Evolutionary conservation across 2,329 filamentous ascomycete species (phyloP).

Genomic region (Daldinia eschscholtzii): DNA sequence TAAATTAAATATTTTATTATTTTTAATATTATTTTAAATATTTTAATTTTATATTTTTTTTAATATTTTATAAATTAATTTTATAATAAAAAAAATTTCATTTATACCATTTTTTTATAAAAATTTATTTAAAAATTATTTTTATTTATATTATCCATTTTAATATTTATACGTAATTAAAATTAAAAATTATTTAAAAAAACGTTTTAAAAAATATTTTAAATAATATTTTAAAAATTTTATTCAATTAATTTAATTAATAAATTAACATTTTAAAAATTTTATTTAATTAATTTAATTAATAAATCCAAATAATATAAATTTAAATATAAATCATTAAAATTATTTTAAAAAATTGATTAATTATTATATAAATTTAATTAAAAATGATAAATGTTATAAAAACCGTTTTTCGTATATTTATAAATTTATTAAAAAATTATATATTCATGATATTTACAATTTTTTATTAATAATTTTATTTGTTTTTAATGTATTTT

Average conservation of each 20-base stretch:
- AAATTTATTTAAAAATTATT: neutral
- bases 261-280: no score
- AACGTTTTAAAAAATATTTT: no score
- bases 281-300: constrained; percentile 6
- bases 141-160: no score
- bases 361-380: neutral
- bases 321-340: constrained; percentile 13
- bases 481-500: neutral
- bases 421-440: neutral
- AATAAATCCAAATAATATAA: constrained; percentile 5
- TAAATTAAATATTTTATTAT: neutral
- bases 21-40: constrained; percentile 1
- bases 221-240: neutral
- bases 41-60: neutral
- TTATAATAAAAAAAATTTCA: neutral
- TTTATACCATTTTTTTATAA: neutral
- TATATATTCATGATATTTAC: neutral
- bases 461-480: neutral
- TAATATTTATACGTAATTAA: no score
- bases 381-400: neutral
- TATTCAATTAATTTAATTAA: no score
- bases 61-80: neutral
- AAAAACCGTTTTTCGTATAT: neutral
- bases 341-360: neutral
- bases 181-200: no score